Evolutionary conservation across 2,329 filamentous ascomycete genomes (phyloP).

Genomic region (Fusarium mexicanum): DNA sequence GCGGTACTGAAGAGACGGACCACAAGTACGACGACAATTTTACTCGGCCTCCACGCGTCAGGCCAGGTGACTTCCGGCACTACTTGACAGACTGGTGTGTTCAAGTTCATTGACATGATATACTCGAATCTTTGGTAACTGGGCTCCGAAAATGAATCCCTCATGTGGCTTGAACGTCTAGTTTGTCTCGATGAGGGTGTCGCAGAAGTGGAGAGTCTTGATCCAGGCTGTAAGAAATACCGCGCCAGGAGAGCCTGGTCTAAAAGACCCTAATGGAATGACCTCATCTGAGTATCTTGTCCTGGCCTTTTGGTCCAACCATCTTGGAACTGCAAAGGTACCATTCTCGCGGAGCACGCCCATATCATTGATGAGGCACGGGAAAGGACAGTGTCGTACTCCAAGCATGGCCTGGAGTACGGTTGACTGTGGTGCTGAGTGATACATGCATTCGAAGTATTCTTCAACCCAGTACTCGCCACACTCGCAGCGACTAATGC

Average conservation of each 20-base stretch:
- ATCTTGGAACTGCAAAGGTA: background rate
- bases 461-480: background rate
- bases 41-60: slow-evolving; percentile 25
- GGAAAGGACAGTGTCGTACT: accelerated
- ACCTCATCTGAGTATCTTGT: background rate
- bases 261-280: background rate
- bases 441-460: background rate
- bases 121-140: background rate
- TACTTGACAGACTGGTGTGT: slow-evolving; percentile 9
- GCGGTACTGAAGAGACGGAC: background rate
- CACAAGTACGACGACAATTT: background rate
- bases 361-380: background rate
- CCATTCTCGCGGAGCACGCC: background rate
- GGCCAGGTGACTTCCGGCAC: slow-evolving; percentile 13
- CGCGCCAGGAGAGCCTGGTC: background rate
- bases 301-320: background rate
- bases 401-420: background rate
- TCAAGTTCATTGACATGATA: slow-evolving; percentile 24
- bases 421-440: background rate
- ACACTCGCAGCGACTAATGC: background rate
- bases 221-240: background rate
- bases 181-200: background rate
- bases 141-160: background rate
- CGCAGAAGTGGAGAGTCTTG: background rate
- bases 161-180: background rate